These are phyloP conservation scores for Taiozyma sp. DNA, from an alignment of 1,139 yeast species.

Conservation along the genomic window DNA sequence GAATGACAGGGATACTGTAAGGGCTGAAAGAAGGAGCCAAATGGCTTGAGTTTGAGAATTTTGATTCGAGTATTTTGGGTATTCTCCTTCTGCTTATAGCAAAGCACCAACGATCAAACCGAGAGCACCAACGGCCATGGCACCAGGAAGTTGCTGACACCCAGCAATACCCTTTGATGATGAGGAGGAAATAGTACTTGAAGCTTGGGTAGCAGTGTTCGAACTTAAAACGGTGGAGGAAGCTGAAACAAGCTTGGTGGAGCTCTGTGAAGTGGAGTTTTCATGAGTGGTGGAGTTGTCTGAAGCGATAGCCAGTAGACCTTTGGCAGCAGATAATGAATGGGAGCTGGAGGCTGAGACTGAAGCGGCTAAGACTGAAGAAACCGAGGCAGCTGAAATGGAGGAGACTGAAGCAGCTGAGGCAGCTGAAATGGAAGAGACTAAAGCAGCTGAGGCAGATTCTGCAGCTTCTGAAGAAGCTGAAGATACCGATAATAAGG, in stretches of 20 bases:
- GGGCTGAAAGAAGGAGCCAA: not conserved
- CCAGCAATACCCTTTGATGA: slow-evolving; percentile 32
- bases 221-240: slow-evolving; percentile 18
- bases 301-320: slow-evolving; percentile 44
- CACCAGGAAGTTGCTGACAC: slow-evolving; percentile 26
- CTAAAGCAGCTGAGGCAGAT: slow-evolving; percentile 25
- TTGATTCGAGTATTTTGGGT: not conserved
- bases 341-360: slow-evolving; percentile 5
- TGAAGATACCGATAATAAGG: slow-evolving; percentile 12
- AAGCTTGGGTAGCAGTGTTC: slow-evolving; percentile 20
- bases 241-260: slow-evolving; percentile 20
- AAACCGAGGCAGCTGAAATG: slow-evolving; percentile 12
- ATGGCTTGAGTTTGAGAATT: not conserved
- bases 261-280: slow-evolving; percentile 8
- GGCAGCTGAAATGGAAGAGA: slow-evolving; percentile 28
- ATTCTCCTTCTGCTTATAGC: slow-evolving; percentile 16
- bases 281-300: slow-evolving; percentile 25
- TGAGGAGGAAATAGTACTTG: slow-evolving; percentile 21
- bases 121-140: slow-evolving; percentile 42
- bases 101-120: slow-evolving; percentile 49
- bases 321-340: slow-evolving; percentile 35
- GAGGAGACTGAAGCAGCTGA: slow-evolving; percentile 11
- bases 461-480: slow-evolving; percentile 3
- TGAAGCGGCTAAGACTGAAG: slow-evolving; percentile 17
- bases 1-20: not conserved